These are phyloP conservation scores for Monilinia vaccinii-corymbosi DNA, from an alignment of 2,329 filamentous ascomycete species.

Conservation along the genomic window DNA sequence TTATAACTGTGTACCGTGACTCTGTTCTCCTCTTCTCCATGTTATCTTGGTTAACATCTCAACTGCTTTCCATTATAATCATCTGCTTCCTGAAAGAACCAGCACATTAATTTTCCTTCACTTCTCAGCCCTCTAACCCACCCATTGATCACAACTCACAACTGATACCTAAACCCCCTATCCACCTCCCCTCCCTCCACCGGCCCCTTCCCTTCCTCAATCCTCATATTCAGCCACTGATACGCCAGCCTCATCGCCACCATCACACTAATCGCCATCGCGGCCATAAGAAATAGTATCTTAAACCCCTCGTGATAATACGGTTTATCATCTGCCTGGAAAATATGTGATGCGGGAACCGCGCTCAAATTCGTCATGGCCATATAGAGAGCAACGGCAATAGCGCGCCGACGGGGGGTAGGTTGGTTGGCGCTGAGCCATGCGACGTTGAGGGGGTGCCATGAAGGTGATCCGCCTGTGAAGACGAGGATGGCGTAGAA, in stretches of 20 bases:
- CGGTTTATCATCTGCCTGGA: slow-evolving; percentile 6
- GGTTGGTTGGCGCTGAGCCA: slow-evolving; percentile 8
- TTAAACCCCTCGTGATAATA: slow-evolving; percentile 10
- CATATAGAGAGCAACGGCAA: slow-evolving; percentile 4
- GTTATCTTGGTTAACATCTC: too few relatives aligned
- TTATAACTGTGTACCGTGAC: too few relatives aligned
- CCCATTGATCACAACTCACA: neutral
- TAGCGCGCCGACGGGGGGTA: slow-evolving; percentile 2
- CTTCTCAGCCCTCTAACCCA: too few relatives aligned
- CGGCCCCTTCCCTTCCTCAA: slow-evolving; percentile 4
- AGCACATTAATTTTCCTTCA: too few relatives aligned
- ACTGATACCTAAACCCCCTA: slow-evolving; percentile 8
- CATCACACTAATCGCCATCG: slow-evolving; percentile 6
- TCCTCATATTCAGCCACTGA: slow-evolving; percentile 6
- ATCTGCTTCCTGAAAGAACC: too few relatives aligned
- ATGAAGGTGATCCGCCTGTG: slow-evolving; percentile 2
- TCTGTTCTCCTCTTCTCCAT: too few relatives aligned
- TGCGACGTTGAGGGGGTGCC: slow-evolving; percentile 9
- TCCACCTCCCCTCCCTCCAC: slow-evolving; percentile 5
- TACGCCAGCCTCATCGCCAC: neutral
- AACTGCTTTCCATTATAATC: too few relatives aligned
- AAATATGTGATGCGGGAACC: slow-evolving; percentile 3
- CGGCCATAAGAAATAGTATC: slow-evolving; percentile 6
- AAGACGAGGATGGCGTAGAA: slow-evolving; percentile 10
- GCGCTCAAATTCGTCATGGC: slow-evolving; percentile 5